Evolutionary conservation across 768 basidiomycete species (phyloP), one percentile per base, ranked within the genome.

Genomic region (Hericium coralloides): DNA sequence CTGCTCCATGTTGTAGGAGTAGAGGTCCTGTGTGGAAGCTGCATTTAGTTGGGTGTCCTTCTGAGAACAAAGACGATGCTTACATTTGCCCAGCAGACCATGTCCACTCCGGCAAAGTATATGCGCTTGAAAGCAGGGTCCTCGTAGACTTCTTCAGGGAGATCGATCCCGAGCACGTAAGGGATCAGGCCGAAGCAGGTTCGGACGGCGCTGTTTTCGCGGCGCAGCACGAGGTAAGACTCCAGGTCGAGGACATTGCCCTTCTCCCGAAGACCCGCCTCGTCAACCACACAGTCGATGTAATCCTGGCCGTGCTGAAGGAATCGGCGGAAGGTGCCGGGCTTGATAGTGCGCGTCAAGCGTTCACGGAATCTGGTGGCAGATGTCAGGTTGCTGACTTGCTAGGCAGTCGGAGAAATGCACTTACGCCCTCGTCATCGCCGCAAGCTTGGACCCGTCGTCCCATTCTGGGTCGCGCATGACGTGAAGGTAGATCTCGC

Each of bases 1-100:
- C 62, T 85, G 82, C 63, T 89, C 85, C 78, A 84, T 81, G 67
- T 85, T 81, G 68, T 87, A 88, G 8, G 83, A 86, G 64, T 85
- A 86, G 15, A 87, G 68, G 59, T 88, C 84, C 85, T 85, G 63
- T 48, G 26, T 43, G 51, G 60, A 55, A 17, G 26, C 8, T 25
- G 43, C 47, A 36, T 45, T 17, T 38, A 61, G 41, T 50, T 39
- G 25, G 23, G 37, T 5, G 12, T 6, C 8, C 25, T 31, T 18
- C 15, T 18, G 8, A n/a, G 45, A 25, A 25, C 20, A 9, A 20
- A 22, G 47, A 49, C 15, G 39, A 31, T 25, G 69, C 79, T 68
- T 59, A 87, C 85, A 67, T 89, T 88, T 20, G 85, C 72, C 84
- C 80, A 87, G 68, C 80, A 82, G 54, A 88, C 79, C 62, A 84